Conservation (phyloP, 2,329 filamentous ascomycete genomes). For the Pestalotiopsis sp. region DNA sequence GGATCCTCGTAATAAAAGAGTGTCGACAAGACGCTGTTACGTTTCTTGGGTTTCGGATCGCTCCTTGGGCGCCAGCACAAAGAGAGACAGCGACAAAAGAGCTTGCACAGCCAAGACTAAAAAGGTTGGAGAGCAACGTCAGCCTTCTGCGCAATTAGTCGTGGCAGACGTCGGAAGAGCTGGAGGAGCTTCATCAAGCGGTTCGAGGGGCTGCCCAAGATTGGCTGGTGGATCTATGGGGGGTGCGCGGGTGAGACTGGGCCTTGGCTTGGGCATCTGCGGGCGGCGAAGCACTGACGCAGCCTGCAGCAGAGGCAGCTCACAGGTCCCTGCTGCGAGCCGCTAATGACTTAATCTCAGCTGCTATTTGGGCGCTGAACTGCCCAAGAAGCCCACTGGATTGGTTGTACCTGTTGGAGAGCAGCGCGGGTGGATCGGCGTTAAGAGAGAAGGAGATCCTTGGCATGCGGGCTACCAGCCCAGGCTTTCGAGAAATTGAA, state of each 20-base stretch:
- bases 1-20: background rate
- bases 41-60: background rate
- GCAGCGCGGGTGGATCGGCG: background rate
- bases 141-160: constrained; percentile 9
- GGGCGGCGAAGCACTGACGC: constrained; percentile 9
- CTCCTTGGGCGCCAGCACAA: background rate
- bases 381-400: background rate
- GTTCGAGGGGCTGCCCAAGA: constrained; percentile 4
- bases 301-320: constrained; percentile 5
- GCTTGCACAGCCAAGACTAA: constrained; percentile 1
- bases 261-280: too few species aligned
- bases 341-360: constrained; percentile 3
- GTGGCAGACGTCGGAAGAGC: background rate
- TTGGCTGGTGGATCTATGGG: constrained; percentile 2
- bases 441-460: background rate
- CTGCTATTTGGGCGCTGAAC: background rate
- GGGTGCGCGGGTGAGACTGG: constrained; percentile 10
- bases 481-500: background rate
- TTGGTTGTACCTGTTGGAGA: background rate
- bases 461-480: background rate
- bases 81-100: background rate
- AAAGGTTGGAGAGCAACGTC: constrained; percentile 10
- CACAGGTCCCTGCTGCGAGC: background rate
- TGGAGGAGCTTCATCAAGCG: background rate
- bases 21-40: background rate